These are phyloP conservation scores for Davidsoniella eucalypti DNA, from an alignment of 2,329 filamentous ascomycete genomes.

Conservation along the genomic window DNA sequence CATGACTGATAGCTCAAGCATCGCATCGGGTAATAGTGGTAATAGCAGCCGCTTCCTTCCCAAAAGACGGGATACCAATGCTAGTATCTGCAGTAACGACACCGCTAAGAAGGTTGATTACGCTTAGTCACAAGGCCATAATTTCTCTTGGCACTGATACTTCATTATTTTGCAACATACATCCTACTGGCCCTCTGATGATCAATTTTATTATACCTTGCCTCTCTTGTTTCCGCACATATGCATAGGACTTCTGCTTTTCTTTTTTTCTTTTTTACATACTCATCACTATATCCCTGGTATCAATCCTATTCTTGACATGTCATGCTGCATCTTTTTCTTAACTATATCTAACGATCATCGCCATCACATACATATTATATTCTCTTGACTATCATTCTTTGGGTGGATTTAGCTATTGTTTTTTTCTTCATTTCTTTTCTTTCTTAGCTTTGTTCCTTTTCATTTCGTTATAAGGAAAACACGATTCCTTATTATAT, in stretches of 20 bases:
- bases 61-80: slow-evolving; percentile 12
- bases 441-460: not conserved
- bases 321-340: too few species aligned
- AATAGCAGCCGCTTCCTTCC: slow-evolving; percentile 6
- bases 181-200: too few species aligned
- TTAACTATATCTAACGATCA: not conserved
- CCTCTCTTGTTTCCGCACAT: not conserved
- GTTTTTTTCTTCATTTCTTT: not conserved
- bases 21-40: not conserved
- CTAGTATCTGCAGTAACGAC: slow-evolving; percentile 12
- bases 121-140: not conserved
- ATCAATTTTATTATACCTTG: too few species aligned
- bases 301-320: too few species aligned
- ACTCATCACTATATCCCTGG: too few species aligned
- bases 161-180: not conserved
- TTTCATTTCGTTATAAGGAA: not conserved
- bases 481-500: not conserved
- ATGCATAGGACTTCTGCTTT: not conserved
- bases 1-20: slow-evolving; percentile 1
- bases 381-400: not conserved
- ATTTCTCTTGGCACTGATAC: not conserved
- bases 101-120: slow-evolving; percentile 13
- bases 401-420: slow-evolving; percentile 1
- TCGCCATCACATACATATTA: not conserved
- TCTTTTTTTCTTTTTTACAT: too few species aligned